phyloP scores from a whole-genome alignment of 768 basidiomycete species.

The Arthromyces matolae region DNA sequence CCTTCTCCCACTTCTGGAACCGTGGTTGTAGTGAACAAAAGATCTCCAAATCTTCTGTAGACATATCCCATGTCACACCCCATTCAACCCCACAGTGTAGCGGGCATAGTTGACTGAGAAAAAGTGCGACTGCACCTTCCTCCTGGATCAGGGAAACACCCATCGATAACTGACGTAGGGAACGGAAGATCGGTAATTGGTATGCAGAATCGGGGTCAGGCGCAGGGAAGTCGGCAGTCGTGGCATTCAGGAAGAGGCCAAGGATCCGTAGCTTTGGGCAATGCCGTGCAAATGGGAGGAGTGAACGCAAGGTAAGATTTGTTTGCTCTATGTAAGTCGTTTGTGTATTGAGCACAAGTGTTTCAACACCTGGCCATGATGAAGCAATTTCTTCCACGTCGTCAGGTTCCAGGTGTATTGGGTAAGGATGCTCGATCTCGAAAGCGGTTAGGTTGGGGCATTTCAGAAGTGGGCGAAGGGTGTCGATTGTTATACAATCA shows the following conservation, averaged over 20 bases:
- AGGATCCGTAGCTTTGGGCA: conserved; percentile 39
- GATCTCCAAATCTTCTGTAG: conserved; percentile 8
- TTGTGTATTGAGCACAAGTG: conserved; percentile 44
- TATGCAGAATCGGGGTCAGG: conserved; percentile 13
- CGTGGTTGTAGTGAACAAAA: conserved; percentile 18
- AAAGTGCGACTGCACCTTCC: conserved; percentile 43
- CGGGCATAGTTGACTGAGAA: conserved; percentile 51
- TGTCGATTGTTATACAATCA: conserved; percentile 26
- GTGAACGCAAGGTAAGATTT: conserved; percentile 33
- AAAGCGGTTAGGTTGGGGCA: conserved; percentile 31
- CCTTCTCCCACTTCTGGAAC: conserved; percentile 38
- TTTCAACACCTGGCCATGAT: conserved; percentile 42
- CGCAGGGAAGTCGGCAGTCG: conserved; percentile 20
- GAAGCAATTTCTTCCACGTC: conserved; percentile 45
- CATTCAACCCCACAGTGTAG: conserved; percentile 36
- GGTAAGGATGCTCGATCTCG: conserved; percentile 37
- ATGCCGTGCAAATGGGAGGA: conserved; percentile 38
- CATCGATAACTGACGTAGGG: conserved; percentile 37
- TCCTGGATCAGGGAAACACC: conserved; percentile 48
- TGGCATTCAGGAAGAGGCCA: conserved; percentile 39
- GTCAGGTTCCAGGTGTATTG: conserved; percentile 33
- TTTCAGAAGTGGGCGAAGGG: conserved; percentile 33
- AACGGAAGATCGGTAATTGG: conserved; percentile 26
- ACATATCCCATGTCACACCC: conserved; percentile 47
- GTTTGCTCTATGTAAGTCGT: conserved; percentile 31